phyloP scores from a whole-genome alignment of 208 protist genomes.

The Herpetomonas samuelpessoai region DNA sequence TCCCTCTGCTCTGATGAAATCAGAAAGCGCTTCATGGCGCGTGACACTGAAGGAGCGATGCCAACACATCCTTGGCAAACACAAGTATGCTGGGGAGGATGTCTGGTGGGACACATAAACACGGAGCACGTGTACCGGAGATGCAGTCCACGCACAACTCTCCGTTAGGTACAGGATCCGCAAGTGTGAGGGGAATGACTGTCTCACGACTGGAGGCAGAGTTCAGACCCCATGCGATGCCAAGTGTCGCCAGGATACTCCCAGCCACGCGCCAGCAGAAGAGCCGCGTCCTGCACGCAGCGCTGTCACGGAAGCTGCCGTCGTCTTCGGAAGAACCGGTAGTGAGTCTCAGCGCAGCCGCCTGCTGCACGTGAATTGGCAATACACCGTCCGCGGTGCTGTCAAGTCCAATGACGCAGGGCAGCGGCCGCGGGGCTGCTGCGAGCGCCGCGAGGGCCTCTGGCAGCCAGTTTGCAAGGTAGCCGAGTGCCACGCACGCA shows the following conservation, averaged over 20 bases:
- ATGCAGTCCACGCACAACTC: background rate
- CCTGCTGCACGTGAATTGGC: no score
- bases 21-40: no score
- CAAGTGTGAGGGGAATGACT: no score
- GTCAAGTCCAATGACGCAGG: no score
- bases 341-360: no score
- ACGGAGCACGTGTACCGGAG: no score
- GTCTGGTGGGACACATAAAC: background rate
- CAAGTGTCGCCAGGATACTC: slow-evolving; percentile 1
- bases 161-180: background rate
- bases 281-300: slow-evolving; percentile 1
- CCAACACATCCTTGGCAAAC: no score
- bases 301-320: background rate
- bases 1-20: no score
- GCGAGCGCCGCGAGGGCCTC: background rate
- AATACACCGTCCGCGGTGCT: no score
- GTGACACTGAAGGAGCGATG: no score
- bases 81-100: background rate
- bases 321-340: no score
- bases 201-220: no score
- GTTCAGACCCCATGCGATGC: slow-evolving; percentile 5
- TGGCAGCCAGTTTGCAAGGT: background rate
- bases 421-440: background rate
- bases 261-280: slow-evolving; percentile 17
- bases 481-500: slow-evolving; percentile 13